These are phyloP conservation scores for Cladosporium oxysporum DNA, from an alignment of 2,329 filamentous ascomycete species.

Conservation along the genomic window DNA sequence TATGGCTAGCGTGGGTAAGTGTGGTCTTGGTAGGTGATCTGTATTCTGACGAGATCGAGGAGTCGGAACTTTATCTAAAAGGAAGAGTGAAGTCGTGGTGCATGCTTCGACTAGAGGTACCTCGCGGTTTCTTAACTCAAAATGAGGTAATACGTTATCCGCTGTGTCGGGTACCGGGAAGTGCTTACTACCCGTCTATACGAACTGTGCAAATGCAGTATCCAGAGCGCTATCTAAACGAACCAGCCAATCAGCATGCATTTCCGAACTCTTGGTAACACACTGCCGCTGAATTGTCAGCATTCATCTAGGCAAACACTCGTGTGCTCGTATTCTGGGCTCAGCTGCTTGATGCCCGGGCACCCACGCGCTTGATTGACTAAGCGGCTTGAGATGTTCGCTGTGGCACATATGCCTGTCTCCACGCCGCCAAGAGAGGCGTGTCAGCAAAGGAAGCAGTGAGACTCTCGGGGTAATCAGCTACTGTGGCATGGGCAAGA, in stretches of 20 bases:
- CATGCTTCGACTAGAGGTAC: not conserved
- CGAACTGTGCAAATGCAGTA: not conserved
- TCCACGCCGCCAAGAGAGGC: not conserved
- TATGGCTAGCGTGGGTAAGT: not conserved
- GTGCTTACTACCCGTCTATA: too few relatives aligned
- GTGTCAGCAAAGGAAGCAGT: slow-evolving; percentile 1
- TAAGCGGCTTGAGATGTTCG: not conserved
- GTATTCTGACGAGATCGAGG: not conserved
- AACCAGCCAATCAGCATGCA: not conserved
- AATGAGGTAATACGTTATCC: not conserved
- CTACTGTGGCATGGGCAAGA: not conserved
- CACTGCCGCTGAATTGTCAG: not conserved
- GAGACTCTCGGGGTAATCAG: not conserved
- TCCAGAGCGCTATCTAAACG: not conserved
- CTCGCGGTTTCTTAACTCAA: not conserved
- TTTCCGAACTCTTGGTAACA: not conserved
- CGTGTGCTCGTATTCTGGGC: slow-evolving; percentile 2
- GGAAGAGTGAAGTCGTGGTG: not conserved
- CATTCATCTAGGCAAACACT: not conserved
- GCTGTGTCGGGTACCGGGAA: not conserved
- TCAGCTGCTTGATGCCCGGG: not conserved
- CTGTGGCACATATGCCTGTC: not conserved
- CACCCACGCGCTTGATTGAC: not conserved
- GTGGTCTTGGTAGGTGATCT: too few relatives aligned
- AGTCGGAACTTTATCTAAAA: not conserved